Percentiles rank a stretch among this genome's conserved stretches.
Conservation (phyloP, 805 yeast species). For the Nakazawaea siamensis region DNA sequence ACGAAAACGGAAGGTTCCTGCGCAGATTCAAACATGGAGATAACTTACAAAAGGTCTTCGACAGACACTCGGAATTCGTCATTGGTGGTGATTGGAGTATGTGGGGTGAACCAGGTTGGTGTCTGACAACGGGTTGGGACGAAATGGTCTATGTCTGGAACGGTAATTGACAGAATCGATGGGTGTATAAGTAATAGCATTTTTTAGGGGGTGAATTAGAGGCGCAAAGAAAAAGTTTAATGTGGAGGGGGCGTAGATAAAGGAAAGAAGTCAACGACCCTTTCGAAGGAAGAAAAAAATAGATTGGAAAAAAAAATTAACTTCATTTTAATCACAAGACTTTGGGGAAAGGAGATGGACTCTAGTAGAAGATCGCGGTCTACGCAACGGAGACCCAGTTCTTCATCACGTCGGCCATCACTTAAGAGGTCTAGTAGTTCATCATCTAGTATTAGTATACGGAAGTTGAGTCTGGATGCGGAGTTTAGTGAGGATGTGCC, state of each 20-base stretch:
- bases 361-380: not conserved
- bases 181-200: not conserved
- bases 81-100: slow-evolving; percentile 92
- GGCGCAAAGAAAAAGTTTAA: not conserved
- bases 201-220: not conserved
- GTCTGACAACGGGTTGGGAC: slow-evolving; percentile 94
- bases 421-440: slow-evolving; percentile 6
- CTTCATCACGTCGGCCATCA: slow-evolving; percentile 6
- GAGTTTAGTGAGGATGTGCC: slow-evolving; percentile 5
- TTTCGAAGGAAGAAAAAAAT: no score
- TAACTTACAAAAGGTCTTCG: slow-evolving; percentile 53
- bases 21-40: slow-evolving; percentile 37
- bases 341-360: no score
- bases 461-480: no score
- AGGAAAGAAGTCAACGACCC: slow-evolving; percentile 1
- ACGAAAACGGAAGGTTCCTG: slow-evolving; percentile 39
- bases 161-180: slow-evolving; percentile 37
- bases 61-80: slow-evolving; percentile 78
- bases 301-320: no score
- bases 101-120: slow-evolving; percentile 97
- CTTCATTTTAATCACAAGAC: no score
- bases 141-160: slow-evolving; percentile 91
- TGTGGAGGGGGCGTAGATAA: not conserved
- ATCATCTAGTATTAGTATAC: not conserved
- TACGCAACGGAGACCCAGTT: not conserved